Base-by-base conservation (phyloP, 2,329 filamentous ascomycete genomes). In the Diplodia scrobiculata region DNA sequence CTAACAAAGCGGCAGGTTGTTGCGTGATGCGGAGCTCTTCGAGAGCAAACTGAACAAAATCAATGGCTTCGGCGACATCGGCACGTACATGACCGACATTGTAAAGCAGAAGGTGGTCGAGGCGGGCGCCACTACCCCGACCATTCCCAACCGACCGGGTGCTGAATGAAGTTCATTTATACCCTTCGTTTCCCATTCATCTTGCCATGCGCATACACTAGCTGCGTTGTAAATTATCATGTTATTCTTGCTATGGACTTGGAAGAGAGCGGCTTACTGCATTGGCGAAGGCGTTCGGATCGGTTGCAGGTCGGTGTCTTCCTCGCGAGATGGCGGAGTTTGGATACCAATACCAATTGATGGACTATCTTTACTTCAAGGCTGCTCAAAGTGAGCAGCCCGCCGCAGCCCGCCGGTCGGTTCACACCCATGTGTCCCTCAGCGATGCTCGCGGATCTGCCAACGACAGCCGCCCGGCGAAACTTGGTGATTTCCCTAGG, bases 31-130 rank as follows among this genome's bases (percentile, higher is more conserved):
- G 17, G 87, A 92, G 66, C 86, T 88, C 70, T 89, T 97, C 71
- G 84, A 87, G 58, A 79, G 83, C 0, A 88, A 87, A 70, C 83
- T 97, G 6, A 84, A 86, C 70, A 92, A 91, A 73, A 85, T 97
- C 47, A 89, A 95, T 63, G 92, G 91, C 1, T 91, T 91, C 67
- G 88, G 85, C 10, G 88, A 92, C 70, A 82, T 91, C 2, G 91
- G 90, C 34, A 84, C 89, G 41, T 84, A 88, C 68, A 82, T 97
- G 5, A 78, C 88, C 13, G 84, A 85, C 21, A 84, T 91, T 48
- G 82, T 90, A 65, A 84, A 84, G 66, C 79, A 82, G 13, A 93
- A 91, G 76, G 68, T 50, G 13, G 67, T 66, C 32, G 67, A 68
- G 64, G 59, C 51, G 2, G 63, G 64, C 11, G 53, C 64, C 19